Conservation (phyloP, 2,329 filamentous ascomycete genomes). For the Leptosphaerulina australis region DNA sequence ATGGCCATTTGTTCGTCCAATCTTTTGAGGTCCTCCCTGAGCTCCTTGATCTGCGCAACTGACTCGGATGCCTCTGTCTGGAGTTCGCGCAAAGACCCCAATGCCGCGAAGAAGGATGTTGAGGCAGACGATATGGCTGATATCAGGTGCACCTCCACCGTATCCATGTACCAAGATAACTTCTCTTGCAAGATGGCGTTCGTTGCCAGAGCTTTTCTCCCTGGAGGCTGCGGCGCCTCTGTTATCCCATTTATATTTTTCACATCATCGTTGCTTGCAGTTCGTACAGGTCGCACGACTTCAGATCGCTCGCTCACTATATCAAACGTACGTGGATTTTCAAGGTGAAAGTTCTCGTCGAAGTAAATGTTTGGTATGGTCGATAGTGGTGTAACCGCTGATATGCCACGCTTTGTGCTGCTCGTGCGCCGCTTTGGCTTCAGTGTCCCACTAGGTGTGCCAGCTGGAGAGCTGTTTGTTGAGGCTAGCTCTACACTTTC, state of each 20-base stretch:
- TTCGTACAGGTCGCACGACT: constrained; percentile 73
- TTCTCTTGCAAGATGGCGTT: constrained; percentile 99
- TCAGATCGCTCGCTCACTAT: constrained; percentile 95
- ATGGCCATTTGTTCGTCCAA: constrained; percentile 88
- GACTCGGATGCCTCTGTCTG: constrained; percentile 93
- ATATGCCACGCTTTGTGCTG: constrained; percentile 64
- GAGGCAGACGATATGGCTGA: constrained; percentile 95
- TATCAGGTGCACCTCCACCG: constrained; percentile 95
- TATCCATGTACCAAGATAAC: constrained; percentile 99
- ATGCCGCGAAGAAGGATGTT: constrained; percentile 91
- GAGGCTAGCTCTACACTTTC: constrained; percentile 54
- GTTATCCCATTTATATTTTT: constrained; percentile 63
- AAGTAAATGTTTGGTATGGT: constrained; percentile 95
- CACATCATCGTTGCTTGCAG: constrained; percentile 57
- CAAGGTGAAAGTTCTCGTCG: constrained; percentile 90
- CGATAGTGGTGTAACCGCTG: constrained; percentile 82
- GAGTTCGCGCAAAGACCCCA: constrained; percentile 87
- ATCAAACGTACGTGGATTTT: constrained; percentile 95
- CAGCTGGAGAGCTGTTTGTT: constrained; percentile 42
- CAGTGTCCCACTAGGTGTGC: constrained; percentile 56
- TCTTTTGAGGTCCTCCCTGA: constrained; percentile 78
- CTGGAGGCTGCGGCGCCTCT: constrained; percentile 60
- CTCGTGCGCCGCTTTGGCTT: constrained; percentile 58
- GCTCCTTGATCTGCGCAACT: constrained; percentile 79
- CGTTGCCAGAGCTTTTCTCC: constrained; percentile 85